A percentile compares a stretch with the other conserved stretches of the same genome.
These are phyloP conservation scores for Pelargonium myrrhifolium DNA, from an alignment of 441 rosid species.

Conservation along the genomic window DNA sequence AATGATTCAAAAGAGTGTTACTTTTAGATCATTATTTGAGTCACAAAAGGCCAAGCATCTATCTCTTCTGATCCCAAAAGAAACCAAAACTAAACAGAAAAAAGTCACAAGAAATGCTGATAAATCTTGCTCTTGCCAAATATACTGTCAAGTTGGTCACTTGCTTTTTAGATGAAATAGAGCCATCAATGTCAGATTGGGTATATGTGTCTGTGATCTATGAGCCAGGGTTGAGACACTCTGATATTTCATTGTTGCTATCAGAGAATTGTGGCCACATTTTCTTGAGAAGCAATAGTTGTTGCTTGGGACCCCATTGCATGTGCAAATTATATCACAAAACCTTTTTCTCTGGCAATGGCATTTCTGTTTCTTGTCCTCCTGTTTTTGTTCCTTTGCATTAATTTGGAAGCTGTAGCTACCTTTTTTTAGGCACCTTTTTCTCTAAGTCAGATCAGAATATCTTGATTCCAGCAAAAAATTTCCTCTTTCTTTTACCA, in stretches of 20 bases:
- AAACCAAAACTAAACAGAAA: background rate
- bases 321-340: background rate
- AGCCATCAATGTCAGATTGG: background rate
- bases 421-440: background rate
- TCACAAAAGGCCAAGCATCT: background rate
- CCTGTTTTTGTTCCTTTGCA: slow-evolving; percentile 4
- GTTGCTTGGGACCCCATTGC: background rate
- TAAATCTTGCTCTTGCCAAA: background rate
- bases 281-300: background rate
- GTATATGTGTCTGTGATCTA: background rate
- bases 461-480: no score
- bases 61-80: background rate
- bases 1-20: no score
- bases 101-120: background rate
- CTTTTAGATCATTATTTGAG: no score
- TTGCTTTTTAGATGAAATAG: background rate
- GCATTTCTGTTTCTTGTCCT: background rate
- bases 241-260: background rate
- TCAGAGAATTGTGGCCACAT: background rate
- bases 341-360: no score
- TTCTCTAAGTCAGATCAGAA: background rate
- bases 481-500: no score
- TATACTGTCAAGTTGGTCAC: background rate
- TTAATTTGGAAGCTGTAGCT: background rate
- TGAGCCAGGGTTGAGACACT: slow-evolving; percentile 2